Evolutionary conservation across 306 rosid genomes (phyloP).

Genomic region (Rosa persica): DNA sequence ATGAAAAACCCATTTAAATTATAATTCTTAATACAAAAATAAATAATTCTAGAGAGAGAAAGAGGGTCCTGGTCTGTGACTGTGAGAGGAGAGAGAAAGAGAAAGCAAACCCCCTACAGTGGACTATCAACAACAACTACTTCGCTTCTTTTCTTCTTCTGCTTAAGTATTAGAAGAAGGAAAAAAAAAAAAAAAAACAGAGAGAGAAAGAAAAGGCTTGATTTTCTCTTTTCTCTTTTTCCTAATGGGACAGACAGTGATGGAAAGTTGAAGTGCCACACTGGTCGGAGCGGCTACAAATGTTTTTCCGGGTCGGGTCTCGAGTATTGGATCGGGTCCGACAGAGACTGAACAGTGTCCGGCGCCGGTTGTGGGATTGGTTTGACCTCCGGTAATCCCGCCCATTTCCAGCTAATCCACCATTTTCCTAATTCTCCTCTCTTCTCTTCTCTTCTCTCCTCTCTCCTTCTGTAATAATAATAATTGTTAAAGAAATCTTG

Average conservation of each 20-base stretch:
- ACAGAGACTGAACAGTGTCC: conserved; percentile 32
- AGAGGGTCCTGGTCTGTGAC: conserved; percentile 14
- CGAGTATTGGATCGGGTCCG: conserved; percentile 1
- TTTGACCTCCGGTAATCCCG: conserved; percentile 54
- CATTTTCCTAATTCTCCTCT: background rate
- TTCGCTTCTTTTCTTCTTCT: background rate
- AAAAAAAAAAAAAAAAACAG: background rate
- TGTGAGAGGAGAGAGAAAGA: background rate
- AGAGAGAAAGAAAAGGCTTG: background rate
- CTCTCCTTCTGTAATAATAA: background rate
- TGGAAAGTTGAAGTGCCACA: conserved; percentile 11
- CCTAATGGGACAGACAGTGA: background rate
- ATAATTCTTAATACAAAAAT: background rate
- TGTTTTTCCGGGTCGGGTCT: conserved; percentile 6
- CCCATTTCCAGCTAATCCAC: conserved; percentile 43
- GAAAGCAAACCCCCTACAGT: background rate
- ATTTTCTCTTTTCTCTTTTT: background rate
- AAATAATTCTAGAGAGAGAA: conserved; percentile 12
- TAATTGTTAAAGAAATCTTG: background rate
- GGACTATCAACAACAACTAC: conserved; percentile 15
- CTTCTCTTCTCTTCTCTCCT: background rate
- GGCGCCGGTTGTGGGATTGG: conserved; percentile 34
- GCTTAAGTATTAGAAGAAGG: background rate
- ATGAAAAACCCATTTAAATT: background rate
- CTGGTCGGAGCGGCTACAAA: background rate